These are phyloP conservation scores for Globisporangium orthogonon DNA, from an alignment of 352 stramenopile species.

Conservation along the genomic window DNA sequence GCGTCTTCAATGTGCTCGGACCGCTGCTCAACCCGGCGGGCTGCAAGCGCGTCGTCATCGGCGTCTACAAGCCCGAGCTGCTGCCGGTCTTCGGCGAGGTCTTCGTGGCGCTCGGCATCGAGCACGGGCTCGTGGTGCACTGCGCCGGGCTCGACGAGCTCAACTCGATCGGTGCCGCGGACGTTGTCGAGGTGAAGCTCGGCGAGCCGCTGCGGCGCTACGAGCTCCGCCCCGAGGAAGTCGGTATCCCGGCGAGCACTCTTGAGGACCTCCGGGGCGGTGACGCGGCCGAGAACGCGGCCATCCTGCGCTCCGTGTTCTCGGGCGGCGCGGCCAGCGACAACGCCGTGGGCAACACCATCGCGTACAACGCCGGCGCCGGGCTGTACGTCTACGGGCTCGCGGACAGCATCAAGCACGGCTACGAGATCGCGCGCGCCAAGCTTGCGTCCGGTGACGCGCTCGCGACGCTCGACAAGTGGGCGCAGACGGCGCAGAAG, in stretches of 20 bases:
- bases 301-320: slow-evolving; percentile 86
- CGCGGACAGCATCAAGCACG: slow-evolving; percentile 81
- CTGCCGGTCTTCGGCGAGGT: slow-evolving; percentile 83
- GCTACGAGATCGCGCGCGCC: slow-evolving; percentile 77
- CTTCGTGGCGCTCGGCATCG: slow-evolving; percentile 89
- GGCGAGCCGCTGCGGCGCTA: slow-evolving; percentile 39
- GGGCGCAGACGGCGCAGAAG: slow-evolving; percentile 44
- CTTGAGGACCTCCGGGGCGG: slow-evolving; percentile 94
- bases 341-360: slow-evolving; percentile 94
- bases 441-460: slow-evolving; percentile 64
- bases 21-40: slow-evolving; percentile 96
- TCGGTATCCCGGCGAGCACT: slow-evolving; percentile 90
- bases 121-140: slow-evolving; percentile 98
- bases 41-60: slow-evolving; percentile 96
- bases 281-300: slow-evolving; percentile 92
- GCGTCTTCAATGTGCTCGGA: slow-evolving; percentile 98
- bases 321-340: slow-evolving; percentile 82
- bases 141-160: slow-evolving; percentile 98
- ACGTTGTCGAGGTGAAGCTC: slow-evolving; percentile 74
- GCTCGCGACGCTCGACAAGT: slow-evolving; percentile 59
- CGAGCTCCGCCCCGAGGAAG: slow-evolving; percentile 38
- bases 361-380: slow-evolving; percentile 97
- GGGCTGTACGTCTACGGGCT: slow-evolving; percentile 97
- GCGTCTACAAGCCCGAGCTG: slow-evolving; percentile 95
- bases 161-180: slow-evolving; percentile 89